Percentiles rank a stretch among this genome's conserved stretches.
These are phyloP conservation scores for Calonectria naviculata DNA, from an alignment of 2,329 filamentous ascomycete genomes.

Conservation along the genomic window DNA sequence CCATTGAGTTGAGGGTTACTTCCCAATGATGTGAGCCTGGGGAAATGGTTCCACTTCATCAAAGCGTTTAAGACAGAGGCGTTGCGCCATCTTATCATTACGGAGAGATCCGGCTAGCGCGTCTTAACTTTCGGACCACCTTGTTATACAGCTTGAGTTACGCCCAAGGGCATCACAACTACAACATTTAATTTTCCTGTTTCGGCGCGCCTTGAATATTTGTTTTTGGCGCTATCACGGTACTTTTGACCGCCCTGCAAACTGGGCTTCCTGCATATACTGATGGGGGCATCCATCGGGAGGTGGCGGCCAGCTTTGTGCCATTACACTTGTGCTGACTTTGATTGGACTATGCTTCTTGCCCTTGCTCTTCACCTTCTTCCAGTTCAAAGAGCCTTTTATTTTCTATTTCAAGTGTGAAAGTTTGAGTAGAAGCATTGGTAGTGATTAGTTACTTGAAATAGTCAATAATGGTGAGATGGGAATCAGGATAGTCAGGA, in stretches of 20 bases:
- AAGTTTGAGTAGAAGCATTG: not conserved
- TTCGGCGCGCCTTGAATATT: conserved; percentile 23
- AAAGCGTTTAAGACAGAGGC: conserved; percentile 31
- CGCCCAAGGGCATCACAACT: conserved; percentile 10
- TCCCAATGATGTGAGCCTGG: conserved; percentile 38
- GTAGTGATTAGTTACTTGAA: not conserved
- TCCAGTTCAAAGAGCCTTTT: not conserved
- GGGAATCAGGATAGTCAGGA: not conserved
- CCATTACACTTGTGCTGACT: conserved; percentile 12
- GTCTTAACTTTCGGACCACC: conserved; percentile 40
- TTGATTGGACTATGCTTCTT: conserved; percentile 9
- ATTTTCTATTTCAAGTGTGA: not conserved
- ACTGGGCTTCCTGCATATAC: conserved; percentile 3
- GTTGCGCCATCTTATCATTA: conserved; percentile 46
- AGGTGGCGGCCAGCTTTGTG: not conserved
- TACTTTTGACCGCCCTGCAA: conserved; percentile 17
- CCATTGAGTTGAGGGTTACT: conserved; percentile 41
- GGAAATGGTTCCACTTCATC: conserved; percentile 45
- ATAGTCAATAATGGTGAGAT: not conserved
- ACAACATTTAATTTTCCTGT: conserved; percentile 17
- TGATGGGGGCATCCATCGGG: conserved; percentile 6
- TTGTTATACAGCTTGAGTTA: conserved; percentile 16
- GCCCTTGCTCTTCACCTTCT: conserved; percentile 3
- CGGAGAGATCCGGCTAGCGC: conserved; percentile 50
- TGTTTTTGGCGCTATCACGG: conserved; percentile 22